Percentiles rank a stretch among this genome's conserved stretches.
phyloP scores from a whole-genome alignment of 768 basidiomycete species.

The Pleurotus tuoliensis region DNA sequence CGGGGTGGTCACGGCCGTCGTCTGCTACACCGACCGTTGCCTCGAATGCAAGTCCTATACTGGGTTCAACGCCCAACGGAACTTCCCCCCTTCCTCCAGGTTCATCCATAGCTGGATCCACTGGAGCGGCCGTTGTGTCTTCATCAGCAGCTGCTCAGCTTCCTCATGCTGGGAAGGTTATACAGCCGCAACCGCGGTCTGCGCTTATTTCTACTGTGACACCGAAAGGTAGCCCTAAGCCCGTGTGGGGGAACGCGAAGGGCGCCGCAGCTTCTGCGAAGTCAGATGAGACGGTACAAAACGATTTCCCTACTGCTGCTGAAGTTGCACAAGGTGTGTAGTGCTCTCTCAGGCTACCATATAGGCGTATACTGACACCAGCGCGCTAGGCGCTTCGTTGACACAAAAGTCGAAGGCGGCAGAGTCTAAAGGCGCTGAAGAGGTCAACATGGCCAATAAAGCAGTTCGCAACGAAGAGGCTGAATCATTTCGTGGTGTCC shows the following conservation, averaged over 20 bases:
- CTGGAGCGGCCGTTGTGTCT: constrained; percentile 33
- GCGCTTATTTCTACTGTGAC: constrained; percentile 17
- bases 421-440: constrained; percentile 45
- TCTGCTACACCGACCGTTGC: constrained; percentile 61
- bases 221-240: constrained; percentile 34
- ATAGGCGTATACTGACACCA: constrained; percentile 13
- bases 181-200: constrained; percentile 60
- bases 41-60: constrained; percentile 34
- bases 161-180: constrained; percentile 59
- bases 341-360: constrained; percentile 6
- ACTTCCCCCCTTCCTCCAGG: constrained; percentile 36
- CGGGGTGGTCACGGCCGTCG: constrained; percentile 79
- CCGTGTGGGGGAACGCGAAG: constrained; percentile 71
- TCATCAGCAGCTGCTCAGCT: constrained; percentile 45
- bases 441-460: constrained; percentile 49
- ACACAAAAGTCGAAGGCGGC: constrained; percentile 31
- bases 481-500: constrained; percentile 91
- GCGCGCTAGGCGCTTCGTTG: constrained; percentile 17
- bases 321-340: constrained; percentile 84
- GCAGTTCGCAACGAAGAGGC: constrained; percentile 75
- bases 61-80: constrained; percentile 29
- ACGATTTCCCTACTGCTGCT: constrained; percentile 94
- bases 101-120: constrained; percentile 25
- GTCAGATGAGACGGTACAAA: constrained; percentile 37
- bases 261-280: constrained; percentile 30